These are phyloP conservation scores for Knufia fluminis DNA, from an alignment of 2,329 filamentous ascomycete genomes.

Conservation along the genomic window DNA sequence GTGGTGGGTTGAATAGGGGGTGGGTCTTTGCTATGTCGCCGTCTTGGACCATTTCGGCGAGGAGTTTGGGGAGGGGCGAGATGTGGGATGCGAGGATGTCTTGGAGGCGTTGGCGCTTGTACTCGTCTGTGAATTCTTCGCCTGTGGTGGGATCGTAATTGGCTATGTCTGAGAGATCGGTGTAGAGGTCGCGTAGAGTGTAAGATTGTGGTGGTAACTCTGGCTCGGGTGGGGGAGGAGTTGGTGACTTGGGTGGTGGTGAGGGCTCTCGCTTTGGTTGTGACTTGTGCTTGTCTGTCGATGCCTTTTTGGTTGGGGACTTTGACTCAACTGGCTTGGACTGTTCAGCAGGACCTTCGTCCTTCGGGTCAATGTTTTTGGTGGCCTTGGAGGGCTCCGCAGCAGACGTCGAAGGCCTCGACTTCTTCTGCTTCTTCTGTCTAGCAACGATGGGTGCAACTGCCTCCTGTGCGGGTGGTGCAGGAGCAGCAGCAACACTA, in stretches of 20 bases:
- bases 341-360: not conserved
- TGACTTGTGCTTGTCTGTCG: slow-evolving; percentile 6
- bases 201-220: slow-evolving; percentile 10
- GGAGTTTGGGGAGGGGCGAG: slow-evolving; percentile 18
- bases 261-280: slow-evolving; percentile 1
- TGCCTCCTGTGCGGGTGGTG: slow-evolving; percentile 36
- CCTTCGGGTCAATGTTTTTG: not conserved
- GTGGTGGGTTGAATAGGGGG: slow-evolving; percentile 32
- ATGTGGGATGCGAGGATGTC: slow-evolving; percentile 18
- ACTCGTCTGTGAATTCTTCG: not conserved
- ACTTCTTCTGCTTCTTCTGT: slow-evolving; percentile 49
- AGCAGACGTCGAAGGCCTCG: slow-evolving; percentile 10
- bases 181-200: slow-evolving; percentile 20
- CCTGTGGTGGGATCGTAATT: slow-evolving; percentile 1
- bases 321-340: not conserved
- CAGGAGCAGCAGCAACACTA: slow-evolving; percentile 15
- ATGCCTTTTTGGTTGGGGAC: not conserved
- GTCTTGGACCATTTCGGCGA: slow-evolving; percentile 17
- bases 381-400: slow-evolving; percentile 9
- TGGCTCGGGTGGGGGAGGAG: slow-evolving; percentile 9
- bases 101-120: slow-evolving; percentile 11
- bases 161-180: slow-evolving; percentile 14
- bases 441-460: slow-evolving; percentile 53
- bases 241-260: slow-evolving; percentile 3
- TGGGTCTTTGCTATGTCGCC: slow-evolving; percentile 30